Percentiles rank a stretch among this genome's conserved stretches.
These are phyloP conservation scores for Yamadazyma sp. DNA, from an alignment of 805 yeast species.

Conservation along the genomic window DNA sequence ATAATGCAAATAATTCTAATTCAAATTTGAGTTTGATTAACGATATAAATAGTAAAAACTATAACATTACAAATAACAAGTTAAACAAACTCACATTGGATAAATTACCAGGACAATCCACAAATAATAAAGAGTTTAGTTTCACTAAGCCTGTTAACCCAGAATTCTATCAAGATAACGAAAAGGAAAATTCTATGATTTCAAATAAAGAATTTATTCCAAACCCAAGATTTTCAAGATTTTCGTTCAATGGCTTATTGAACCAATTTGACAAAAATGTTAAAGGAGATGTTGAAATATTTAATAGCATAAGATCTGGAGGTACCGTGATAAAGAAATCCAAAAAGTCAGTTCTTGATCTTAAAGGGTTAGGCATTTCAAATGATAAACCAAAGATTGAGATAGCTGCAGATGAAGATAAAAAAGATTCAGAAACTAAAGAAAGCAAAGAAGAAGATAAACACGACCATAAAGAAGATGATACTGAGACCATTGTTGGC, in stretches of 20 bases:
- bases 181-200: too few relatives aligned
- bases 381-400: background rate
- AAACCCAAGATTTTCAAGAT: conserved; percentile 40
- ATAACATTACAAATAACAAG: too few relatives aligned
- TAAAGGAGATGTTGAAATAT: conserved; percentile 5
- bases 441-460: too few relatives aligned
- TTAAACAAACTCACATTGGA: too few relatives aligned
- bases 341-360: conserved; percentile 16
- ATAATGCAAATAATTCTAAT: background rate
- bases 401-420: background rate
- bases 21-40: background rate
- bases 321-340: conserved; percentile 18
- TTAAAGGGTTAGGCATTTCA: conserved; percentile 28
- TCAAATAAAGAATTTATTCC: conserved; percentile 28
- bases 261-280: conserved; percentile 11
- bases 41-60: too few relatives aligned
- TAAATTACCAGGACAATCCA: too few relatives aligned
- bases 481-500: conserved; percentile 1
- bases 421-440: background rate
- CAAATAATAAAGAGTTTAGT: background rate
- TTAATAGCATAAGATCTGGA: conserved; percentile 2
- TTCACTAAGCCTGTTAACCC: background rate
- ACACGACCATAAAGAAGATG: too few relatives aligned
- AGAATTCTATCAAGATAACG: too few relatives aligned
- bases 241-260: conserved; percentile 39